Percentiles rank a stretch among this genome's conserved stretches.
phyloP scores from a whole-genome alignment of 768 basidiomycete genomes.

The Psilocybe tampanensis region DNA sequence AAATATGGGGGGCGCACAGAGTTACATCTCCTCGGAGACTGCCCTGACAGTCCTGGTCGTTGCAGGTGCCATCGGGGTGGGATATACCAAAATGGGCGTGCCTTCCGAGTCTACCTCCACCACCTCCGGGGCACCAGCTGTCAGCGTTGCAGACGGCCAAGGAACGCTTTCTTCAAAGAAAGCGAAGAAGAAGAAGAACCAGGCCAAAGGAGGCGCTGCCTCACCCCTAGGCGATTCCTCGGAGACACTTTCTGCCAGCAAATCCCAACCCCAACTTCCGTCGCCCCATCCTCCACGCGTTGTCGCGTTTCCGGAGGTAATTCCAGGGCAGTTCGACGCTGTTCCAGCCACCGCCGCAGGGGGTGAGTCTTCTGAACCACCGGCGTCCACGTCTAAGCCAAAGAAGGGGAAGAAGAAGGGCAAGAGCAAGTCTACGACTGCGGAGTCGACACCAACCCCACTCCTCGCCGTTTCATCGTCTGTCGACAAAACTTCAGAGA shows the following conservation, averaged over 20 bases:
- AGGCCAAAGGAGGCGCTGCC: constrained; percentile 12
- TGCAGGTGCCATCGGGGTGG: constrained; percentile 42
- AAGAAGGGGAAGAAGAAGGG: constrained; percentile 44
- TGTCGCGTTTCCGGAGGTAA: constrained; percentile 36
- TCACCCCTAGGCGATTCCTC: constrained; percentile 19
- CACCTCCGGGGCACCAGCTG: neutral
- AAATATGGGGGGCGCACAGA: constrained; percentile 50
- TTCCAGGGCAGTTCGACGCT: constrained; percentile 50
- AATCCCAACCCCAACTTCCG: constrained; percentile 4
- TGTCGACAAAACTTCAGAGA: constrained; percentile 21
- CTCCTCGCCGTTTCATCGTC: constrained; percentile 15
- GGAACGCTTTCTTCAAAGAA: constrained; percentile 14
- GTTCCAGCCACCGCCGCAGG: constrained; percentile 5
- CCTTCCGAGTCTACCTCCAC: constrained; percentile 4
- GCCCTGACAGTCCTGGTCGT: constrained; percentile 39
- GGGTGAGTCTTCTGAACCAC: constrained; percentile 11
- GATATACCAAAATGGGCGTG: constrained; percentile 33
- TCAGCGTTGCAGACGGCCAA: constrained; percentile 9
- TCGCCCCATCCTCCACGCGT: constrained; percentile 15
- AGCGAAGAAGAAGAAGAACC: constrained; percentile 25
- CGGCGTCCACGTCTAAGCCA: constrained; percentile 11
- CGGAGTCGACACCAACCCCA: constrained; percentile 6
- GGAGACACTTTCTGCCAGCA: constrained; percentile 12
- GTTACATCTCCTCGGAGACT: constrained; percentile 41
- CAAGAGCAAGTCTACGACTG: constrained; percentile 38